These are phyloP conservation scores for Chalciporus piperatus DNA, from an alignment of 768 basidiomycete species.

Conservation along the genomic window DNA sequence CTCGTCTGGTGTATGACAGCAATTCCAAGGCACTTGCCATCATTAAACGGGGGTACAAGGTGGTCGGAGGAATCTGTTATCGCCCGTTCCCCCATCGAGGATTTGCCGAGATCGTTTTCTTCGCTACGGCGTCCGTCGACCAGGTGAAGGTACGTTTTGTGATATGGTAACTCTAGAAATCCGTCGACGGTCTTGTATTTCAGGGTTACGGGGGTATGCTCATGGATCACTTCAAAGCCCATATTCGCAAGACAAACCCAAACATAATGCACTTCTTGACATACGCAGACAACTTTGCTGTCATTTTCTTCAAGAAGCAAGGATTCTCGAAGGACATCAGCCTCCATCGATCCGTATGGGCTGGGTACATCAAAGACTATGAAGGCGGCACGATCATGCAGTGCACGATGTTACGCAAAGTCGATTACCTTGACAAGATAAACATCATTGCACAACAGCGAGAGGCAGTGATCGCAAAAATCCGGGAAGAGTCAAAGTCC, in stretches of 20 bases:
- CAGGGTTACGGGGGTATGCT: slow-evolving; percentile 98
- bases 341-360: slow-evolving; percentile 89
- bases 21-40: slow-evolving; percentile 95
- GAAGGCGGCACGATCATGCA: slow-evolving; percentile 99
- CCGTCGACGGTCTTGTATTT: not conserved
- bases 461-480: slow-evolving; percentile 86
- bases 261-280: slow-evolving; percentile 94
- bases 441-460: slow-evolving; percentile 77
- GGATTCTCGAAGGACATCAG: slow-evolving; percentile 98
- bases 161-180: not conserved
- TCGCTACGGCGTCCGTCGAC: slow-evolving; percentile 93
- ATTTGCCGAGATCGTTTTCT: slow-evolving; percentile 98
- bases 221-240: slow-evolving; percentile 97
- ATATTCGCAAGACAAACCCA: slow-evolving; percentile 80
- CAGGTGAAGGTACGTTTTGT: slow-evolving; percentile 81
- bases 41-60: slow-evolving; percentile 91
- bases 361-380: slow-evolving; percentile 99
- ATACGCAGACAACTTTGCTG: slow-evolving; percentile 98
- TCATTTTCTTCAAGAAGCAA: slow-evolving; percentile 99
- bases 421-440: slow-evolving; percentile 83
- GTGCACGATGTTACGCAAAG: slow-evolving; percentile 90
- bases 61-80: slow-evolving; percentile 97
- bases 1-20: slow-evolving; percentile 87
- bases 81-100: slow-evolving; percentile 92
- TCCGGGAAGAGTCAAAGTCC: slow-evolving; percentile 81